phyloP scores from a whole-genome alignment of 805 yeast species.

The Torulaspora delbrueckii region DNA sequence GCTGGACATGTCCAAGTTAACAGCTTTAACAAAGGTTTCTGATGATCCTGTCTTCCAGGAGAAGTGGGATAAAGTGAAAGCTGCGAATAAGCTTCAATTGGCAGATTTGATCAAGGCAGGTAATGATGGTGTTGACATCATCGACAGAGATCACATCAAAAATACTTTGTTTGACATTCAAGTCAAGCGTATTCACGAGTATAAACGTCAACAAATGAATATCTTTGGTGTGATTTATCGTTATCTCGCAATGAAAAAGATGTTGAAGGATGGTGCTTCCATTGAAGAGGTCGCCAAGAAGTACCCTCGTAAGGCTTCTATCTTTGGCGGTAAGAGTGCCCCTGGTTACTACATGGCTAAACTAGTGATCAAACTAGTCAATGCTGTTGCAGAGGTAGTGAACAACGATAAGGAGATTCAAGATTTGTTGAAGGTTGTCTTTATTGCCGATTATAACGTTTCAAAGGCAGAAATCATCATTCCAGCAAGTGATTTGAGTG shows the following conservation, averaged over 20 bases:
- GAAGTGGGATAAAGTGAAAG: slow-evolving; percentile 69
- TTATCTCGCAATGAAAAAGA: slow-evolving; percentile 66
- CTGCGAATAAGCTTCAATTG: slow-evolving; percentile 60
- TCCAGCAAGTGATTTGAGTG: slow-evolving; percentile 87
- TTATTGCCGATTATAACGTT: slow-evolving; percentile 88
- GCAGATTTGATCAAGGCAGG: slow-evolving; percentile 60
- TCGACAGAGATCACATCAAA: slow-evolving; percentile 51
- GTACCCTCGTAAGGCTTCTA: slow-evolving; percentile 68
- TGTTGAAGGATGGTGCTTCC: slow-evolving; percentile 40
- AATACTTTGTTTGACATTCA: slow-evolving; percentile 82
- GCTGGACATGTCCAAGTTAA: slow-evolving; percentile 61
- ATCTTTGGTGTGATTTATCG: slow-evolving; percentile 85
- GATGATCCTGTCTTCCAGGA: slow-evolving; percentile 64
- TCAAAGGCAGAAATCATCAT: slow-evolving; percentile 87
- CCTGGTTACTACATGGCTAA: slow-evolving; percentile 98
- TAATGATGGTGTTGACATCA: slow-evolving; percentile 51
- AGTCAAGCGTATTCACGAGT: slow-evolving; percentile 92
- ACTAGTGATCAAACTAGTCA: slow-evolving; percentile 78
- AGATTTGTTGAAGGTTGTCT: slow-evolving; percentile 76
- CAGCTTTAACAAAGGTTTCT: slow-evolving; percentile 58
- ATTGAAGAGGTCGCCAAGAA: slow-evolving; percentile 54
- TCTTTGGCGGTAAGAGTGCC: slow-evolving; percentile 94
- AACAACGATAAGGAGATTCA: slow-evolving; percentile 72
- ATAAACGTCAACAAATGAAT: slow-evolving; percentile 91
- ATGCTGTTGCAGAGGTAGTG: slow-evolving; percentile 73